A percentile compares a stretch with the other conserved stretches of the same genome.
Evolutionary conservation across 257 asterid species (phyloP).

Genomic region (Rubia yunnanensis): DNA sequence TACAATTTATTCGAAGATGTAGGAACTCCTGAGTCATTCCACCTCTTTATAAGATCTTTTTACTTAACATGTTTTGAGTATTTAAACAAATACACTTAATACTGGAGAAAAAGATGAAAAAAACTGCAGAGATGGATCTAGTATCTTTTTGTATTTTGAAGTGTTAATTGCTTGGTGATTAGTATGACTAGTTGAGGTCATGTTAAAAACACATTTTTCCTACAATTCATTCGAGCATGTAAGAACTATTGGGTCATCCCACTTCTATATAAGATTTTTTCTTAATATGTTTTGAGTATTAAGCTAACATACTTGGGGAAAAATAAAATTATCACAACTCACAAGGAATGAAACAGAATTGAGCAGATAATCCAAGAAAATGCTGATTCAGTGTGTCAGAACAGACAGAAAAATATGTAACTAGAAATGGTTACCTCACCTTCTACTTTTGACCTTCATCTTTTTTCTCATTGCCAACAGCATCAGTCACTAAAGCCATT

Average conservation of each 20-base stretch:
- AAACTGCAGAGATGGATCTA: background rate
- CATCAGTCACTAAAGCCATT: slow-evolving; percentile 58
- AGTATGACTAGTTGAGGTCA: background rate
- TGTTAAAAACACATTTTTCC: background rate
- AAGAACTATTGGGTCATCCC: background rate
- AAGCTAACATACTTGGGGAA: background rate
- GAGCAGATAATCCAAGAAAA: background rate
- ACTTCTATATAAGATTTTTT: background rate
- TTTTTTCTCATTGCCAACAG: slow-evolving; percentile 47
- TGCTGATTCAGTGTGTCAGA: background rate
- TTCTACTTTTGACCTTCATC: slow-evolving; percentile 47
- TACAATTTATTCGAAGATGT: background rate
- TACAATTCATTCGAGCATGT: background rate
- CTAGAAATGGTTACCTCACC: slow-evolving; percentile 26
- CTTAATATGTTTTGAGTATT: too few relatives aligned
- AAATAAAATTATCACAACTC: background rate
- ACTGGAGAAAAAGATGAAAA: background rate
- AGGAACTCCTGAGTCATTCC: background rate
- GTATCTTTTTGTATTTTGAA: too few relatives aligned
- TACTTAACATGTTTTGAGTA: background rate
- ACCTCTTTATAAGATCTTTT: too few relatives aligned
- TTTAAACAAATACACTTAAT: background rate
- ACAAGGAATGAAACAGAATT: background rate
- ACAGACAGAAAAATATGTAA: background rate
- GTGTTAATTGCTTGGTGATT: background rate